Base-by-base conservation (phyloP, 441 rosid species). In the Populus hybrid region DNA sequence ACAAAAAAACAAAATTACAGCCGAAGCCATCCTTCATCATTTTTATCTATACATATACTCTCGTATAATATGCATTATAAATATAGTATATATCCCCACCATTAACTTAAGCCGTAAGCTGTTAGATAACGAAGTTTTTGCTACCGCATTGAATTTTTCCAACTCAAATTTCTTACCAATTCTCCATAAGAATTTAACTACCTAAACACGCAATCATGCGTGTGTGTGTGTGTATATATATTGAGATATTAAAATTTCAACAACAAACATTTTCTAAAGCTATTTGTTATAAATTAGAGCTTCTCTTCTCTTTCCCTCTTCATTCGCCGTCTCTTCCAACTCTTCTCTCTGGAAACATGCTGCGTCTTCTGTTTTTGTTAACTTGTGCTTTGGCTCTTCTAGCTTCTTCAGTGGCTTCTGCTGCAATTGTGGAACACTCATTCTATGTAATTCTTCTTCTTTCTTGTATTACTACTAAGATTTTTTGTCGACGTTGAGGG, bases 401-500 rank as follows among this genome's bases (percentile, higher is more conserved):
- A 3, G 72, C 84, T 74, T 87, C 90, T 61, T 75, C 92, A 3
- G 18, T 81, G 71, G 92, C 91, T 75, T 89, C 94, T 36, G 93
- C 91, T 19, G 90, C 86, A 14, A 81, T 85, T 36, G 90, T 92
- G 9, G 94, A 94, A 72, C 92, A 91, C 79, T 82, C 95, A 9
- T 86, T 94, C 81, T 38, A 85, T 70, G 98, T 92, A 94, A 86
- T 61, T 35, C 7, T 34, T 40, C 2, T 19, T 9, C 28, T 19
- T 69, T 28, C 30, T 32, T 16, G 26, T 61, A 14, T 10, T 73
- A 50, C 2, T 1, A 4, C 66, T 61, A 30, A 0, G 0, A 0
- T 0, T 2, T n/a, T 38, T 32, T 9, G 8, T 3, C 2, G 0
- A 14, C 57, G 21, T 6, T 32, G 9, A 5, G 50, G 34, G 4